Evolutionary conservation across 2,329 filamentous ascomycete species (phyloP).

Genomic region (Ophiostoma australiae): DNA sequence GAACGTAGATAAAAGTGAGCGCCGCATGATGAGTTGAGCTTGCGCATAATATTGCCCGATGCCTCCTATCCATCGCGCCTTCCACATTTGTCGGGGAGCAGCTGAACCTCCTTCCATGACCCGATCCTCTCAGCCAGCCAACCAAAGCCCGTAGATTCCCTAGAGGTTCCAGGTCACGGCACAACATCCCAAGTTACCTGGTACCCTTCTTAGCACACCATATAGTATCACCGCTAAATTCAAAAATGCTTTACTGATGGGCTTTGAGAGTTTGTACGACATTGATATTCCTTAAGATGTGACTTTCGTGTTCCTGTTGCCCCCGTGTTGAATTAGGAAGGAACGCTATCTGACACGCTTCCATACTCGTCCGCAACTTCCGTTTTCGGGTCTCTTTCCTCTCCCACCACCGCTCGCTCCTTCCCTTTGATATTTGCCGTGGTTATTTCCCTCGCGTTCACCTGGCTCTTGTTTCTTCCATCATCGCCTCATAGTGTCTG

Average conservation of each 20-base stretch:
- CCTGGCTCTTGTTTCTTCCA: neutral
- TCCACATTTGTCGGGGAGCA: conserved; percentile 1
- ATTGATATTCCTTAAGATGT: neutral
- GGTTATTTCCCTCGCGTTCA: neutral
- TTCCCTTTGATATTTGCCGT: neutral
- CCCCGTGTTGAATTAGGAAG: neutral
- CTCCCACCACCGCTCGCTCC: neutral
- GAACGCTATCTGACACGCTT: neutral
- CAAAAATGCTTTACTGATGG: neutral
- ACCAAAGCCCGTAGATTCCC: neutral
- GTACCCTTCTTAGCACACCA: neutral
- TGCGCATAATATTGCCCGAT: neutral
- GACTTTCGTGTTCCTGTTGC: conserved; percentile 1
- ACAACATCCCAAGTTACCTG: neutral
- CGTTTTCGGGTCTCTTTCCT: neutral
- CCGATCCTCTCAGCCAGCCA: neutral
- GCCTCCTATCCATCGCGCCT: conserved; percentile 1
- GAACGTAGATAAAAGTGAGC: neutral
- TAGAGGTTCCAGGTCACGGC: neutral
- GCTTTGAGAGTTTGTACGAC: neutral
- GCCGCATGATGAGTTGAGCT: neutral
- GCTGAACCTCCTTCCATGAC: conserved; percentile 1
- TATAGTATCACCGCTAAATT: neutral
- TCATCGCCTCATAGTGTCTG: neutral
- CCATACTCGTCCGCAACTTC: neutral